Conservation (phyloP, 75 land plant genomes). For the Sequoiadendron giganteum region DNA sequence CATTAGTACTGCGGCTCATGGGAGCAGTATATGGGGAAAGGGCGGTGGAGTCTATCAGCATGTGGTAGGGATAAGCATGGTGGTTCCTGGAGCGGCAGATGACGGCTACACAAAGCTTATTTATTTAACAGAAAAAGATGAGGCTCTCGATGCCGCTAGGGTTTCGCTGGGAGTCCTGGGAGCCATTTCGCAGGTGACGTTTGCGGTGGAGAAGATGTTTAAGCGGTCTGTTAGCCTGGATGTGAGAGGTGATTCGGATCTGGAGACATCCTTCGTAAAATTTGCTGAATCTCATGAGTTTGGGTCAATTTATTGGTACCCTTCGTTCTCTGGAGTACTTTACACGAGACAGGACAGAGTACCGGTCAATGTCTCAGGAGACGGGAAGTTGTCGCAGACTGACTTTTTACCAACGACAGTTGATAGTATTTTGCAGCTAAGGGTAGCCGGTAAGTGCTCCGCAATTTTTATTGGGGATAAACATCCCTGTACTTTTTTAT, state of each 20-base stretch:
- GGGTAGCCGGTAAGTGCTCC: background rate
- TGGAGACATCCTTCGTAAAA: background rate
- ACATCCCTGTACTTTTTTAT: too few species aligned
- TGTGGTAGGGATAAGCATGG: conserved; percentile 21
- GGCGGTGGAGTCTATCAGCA: conserved; percentile 19
- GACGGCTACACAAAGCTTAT: conserved; percentile 18
- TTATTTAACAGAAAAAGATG: too few species aligned
- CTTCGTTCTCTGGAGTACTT: background rate
- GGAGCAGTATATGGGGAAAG: conserved; percentile 15
- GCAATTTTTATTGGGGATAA: too few species aligned
- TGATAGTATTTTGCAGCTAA: background rate
- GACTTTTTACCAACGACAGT: background rate
- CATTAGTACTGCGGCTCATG: conserved; percentile 27
- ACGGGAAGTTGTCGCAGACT: conserved; percentile 1
- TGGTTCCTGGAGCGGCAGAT: conserved; percentile 5
- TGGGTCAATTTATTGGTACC: conserved; percentile 15
- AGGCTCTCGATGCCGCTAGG: too few species aligned
- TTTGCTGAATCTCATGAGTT: conserved; percentile 15
- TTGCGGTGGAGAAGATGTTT: conserved; percentile 20
- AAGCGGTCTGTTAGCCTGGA: conserved; percentile 10
- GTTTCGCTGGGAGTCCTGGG: too few species aligned
- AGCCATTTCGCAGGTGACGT: conserved; percentile 20
- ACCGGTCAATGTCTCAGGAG: background rate
- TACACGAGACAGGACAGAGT: conserved; percentile 14
- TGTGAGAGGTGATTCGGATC: background rate